These are phyloP conservation scores for Combretum micranthum DNA, from an alignment of 345 rosid genomes.

Conservation along the genomic window DNA sequence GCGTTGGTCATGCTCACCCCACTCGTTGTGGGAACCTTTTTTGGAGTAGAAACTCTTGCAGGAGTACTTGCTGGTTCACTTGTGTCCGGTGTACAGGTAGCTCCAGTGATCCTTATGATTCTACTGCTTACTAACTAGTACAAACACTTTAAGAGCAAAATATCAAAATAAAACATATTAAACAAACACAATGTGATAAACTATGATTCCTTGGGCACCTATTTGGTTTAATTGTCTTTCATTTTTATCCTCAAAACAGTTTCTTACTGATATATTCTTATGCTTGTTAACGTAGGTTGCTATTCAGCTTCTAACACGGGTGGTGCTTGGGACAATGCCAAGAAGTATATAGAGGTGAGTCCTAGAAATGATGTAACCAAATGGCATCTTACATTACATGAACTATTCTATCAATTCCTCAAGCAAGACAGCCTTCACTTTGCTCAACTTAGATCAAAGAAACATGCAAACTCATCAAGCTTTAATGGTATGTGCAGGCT, in stretches of 20 bases:
- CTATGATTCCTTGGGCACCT: too few species aligned
- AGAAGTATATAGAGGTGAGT: conserved; percentile 66
- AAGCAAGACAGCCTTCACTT: not conserved
- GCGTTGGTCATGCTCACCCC: conserved; percentile 69
- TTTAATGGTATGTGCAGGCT: conserved; percentile 23
- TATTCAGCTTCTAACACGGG: conserved; percentile 73
- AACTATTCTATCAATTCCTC: not conserved
- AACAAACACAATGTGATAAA: too few species aligned
- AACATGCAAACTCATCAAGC: too few species aligned
- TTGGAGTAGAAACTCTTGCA: conserved; percentile 64
- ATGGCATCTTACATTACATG: too few species aligned
- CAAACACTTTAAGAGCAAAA: too few species aligned
- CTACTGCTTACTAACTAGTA: too few species aligned
- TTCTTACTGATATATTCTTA: not conserved
- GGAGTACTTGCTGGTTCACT: conserved; percentile 72
- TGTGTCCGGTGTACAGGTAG: conserved; percentile 61
- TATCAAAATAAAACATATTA: too few species aligned
- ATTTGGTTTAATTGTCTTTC: not conserved
- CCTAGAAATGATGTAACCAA: too few species aligned
- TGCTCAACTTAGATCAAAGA: too few species aligned
- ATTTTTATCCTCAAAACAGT: too few species aligned
- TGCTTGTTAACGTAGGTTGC: conserved; percentile 35
- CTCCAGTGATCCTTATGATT: not conserved
- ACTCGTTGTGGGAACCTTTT: conserved; percentile 47
- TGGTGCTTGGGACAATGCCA: conserved; percentile 72